Conservation (phyloP, 345 rosid genomes). For the Eucalyptus grandis region DNA sequence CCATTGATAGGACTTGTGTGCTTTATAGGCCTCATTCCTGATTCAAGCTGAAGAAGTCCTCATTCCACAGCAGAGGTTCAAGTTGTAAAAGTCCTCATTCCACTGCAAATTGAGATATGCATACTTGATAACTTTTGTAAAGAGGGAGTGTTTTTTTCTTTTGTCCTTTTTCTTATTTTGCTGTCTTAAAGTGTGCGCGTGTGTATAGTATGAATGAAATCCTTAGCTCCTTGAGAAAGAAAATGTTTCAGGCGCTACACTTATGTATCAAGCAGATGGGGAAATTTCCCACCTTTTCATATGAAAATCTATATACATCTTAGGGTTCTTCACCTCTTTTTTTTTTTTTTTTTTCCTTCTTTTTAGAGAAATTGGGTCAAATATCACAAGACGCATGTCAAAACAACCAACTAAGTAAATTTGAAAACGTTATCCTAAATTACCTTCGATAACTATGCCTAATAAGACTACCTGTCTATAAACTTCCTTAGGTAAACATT, state of each 20-base stretch:
- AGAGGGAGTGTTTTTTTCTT: background rate
- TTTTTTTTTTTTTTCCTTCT: too few species aligned
- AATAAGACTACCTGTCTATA: too few species aligned
- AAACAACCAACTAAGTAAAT: too few species aligned
- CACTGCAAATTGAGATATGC: background rate
- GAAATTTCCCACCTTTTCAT: background rate
- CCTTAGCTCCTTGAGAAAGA: too few species aligned
- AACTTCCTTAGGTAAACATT: background rate
- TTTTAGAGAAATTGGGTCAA: background rate
- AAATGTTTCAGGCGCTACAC: background rate
- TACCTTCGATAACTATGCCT: too few species aligned
- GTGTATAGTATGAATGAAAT: background rate
- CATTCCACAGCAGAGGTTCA: background rate
- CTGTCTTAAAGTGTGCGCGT: background rate
- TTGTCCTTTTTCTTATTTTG: background rate
- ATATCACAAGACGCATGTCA: background rate
- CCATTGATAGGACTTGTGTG: background rate
- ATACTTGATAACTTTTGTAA: background rate
- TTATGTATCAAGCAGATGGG: background rate
- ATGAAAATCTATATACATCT: background rate
- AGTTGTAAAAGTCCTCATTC: background rate
- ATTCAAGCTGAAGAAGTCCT: background rate
- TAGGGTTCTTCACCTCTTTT: too few species aligned
- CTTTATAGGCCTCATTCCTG: background rate
- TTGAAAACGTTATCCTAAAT: too few species aligned